Evolutionary conservation across 129 eudicot genomes (phyloP).

Genomic region (Tagetes erecta): DNA sequence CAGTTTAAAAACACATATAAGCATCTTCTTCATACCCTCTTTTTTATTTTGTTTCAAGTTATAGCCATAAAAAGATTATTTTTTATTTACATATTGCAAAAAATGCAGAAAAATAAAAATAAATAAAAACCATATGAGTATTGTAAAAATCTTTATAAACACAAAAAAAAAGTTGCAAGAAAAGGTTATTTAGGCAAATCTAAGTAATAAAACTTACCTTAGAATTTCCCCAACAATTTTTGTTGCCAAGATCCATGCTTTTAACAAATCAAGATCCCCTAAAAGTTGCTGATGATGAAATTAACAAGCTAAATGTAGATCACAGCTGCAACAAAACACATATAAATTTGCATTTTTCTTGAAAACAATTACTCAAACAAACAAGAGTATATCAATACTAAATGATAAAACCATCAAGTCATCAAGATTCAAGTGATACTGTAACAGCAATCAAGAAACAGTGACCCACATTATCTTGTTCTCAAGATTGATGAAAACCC

Average conservation of each 20-base stretch:
- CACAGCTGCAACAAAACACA: conserved; percentile 43
- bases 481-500: conserved; percentile 17
- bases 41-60: conserved; percentile 2
- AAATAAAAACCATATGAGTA: neutral
- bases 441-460: conserved; percentile 22
- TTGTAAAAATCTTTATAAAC: neutral
- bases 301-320: conserved; percentile 38
- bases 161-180: neutral
- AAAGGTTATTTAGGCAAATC: conserved; percentile 5
- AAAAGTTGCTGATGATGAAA: conserved; percentile 16
- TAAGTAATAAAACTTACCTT: conserved; percentile 40
- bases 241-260: conserved; percentile 60
- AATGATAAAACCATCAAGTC: neutral
- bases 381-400: conserved; percentile 6
- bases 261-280: conserved; percentile 12
- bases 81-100: neutral
- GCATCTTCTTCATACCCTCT: conserved; percentile 8
- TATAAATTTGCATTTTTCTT: conserved; percentile 5
- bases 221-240: conserved; percentile 44
- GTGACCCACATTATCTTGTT: conserved; percentile 35
- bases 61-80: neutral
- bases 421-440: conserved; percentile 6
- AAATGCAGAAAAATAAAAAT: neutral
- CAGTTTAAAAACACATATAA: conserved; percentile 24
- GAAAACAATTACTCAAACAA: neutral